These are phyloP conservation scores for Deakozyma indianensis DNA, from an alignment of 805 yeast genomes.

Conservation along the genomic window DNA sequence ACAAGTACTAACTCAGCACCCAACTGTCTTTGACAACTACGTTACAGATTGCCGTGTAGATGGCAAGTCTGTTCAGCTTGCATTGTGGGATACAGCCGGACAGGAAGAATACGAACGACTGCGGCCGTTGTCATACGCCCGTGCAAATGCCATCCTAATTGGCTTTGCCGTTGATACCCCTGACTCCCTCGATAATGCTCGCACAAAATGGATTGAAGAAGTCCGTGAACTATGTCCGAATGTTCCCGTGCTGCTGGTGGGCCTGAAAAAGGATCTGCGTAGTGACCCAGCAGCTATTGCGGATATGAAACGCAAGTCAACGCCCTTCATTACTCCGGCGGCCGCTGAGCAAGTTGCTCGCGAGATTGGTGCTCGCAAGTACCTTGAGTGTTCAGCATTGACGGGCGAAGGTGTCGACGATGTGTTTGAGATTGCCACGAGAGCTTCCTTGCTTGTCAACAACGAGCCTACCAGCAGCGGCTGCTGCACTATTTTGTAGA, in stretches of 20 bases:
- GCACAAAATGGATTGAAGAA: constrained; percentile 78
- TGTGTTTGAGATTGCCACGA: constrained; percentile 83
- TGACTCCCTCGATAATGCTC: constrained; percentile 72
- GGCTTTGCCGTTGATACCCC: constrained; percentile 79
- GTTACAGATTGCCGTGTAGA: constrained; percentile 91
- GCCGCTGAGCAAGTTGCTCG: constrained; percentile 60
- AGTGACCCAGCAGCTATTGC: constrained; percentile 24
- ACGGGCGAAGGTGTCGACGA: constrained; percentile 85
- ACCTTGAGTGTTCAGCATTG: constrained; percentile 72
- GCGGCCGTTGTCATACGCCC: constrained; percentile 75
- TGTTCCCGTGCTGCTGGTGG: constrained; percentile 66
- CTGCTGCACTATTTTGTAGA: neutral
- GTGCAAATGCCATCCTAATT: constrained; percentile 73
- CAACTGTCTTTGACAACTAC: constrained; percentile 88
- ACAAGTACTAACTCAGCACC: constrained; percentile 37
- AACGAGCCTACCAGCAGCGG: neutral
- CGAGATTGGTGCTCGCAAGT: constrained; percentile 68
- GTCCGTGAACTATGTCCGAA: constrained; percentile 68
- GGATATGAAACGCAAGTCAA: constrained; percentile 32
- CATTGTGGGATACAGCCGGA: constrained; percentile 94
- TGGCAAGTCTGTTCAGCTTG: constrained; percentile 78
- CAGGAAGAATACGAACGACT: constrained; percentile 90
- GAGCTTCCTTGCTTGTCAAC: constrained; percentile 62
- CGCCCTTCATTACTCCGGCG: constrained; percentile 27
- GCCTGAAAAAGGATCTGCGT: constrained; percentile 72